Evolutionary conservation across 1,139 yeast species (phyloP).

Genomic region (Candida tetrigidarum): DNA sequence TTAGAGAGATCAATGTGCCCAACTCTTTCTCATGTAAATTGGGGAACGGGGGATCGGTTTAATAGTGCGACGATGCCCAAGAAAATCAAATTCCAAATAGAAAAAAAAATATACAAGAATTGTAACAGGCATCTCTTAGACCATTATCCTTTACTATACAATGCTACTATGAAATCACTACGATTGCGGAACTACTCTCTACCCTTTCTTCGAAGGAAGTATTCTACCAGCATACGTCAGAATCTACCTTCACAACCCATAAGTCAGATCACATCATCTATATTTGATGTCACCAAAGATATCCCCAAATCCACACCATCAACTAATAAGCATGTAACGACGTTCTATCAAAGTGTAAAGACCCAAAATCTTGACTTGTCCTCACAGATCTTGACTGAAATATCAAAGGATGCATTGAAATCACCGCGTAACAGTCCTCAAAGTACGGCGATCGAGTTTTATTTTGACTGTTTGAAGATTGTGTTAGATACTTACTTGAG

Average conservation of each 20-base stretch:
- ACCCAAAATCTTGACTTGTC: slow-evolving; percentile 6
- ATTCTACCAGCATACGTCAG: neutral
- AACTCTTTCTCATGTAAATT: too few relatives aligned
- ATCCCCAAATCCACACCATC: neutral
- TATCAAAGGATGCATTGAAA: slow-evolving; percentile 1
- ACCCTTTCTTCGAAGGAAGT: neutral
- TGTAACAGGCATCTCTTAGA: too few relatives aligned
- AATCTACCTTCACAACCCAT: neutral
- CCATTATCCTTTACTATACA: neutral
- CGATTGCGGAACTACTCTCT: neutral
- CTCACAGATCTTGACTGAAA: slow-evolving; percentile 7
- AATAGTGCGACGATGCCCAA: too few relatives aligned
- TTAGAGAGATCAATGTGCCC: too few relatives aligned
- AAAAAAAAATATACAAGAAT: too few relatives aligned
- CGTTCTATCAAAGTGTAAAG: slow-evolving; percentile 7
- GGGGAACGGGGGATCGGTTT: too few relatives aligned
- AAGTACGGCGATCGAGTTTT: slow-evolving; percentile 4
- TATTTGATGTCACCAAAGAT: slow-evolving; percentile 5
- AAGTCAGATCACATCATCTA: slow-evolving; percentile 7
- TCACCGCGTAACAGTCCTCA: neutral
- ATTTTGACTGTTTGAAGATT: slow-evolving; percentile 12
- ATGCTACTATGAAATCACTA: neutral
- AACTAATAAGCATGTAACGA: neutral
- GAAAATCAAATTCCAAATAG: too few relatives aligned
- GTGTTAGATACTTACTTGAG: slow-evolving; percentile 9